These are phyloP conservation scores for Gelatoporia subvermispora DNA, from an alignment of 768 basidiomycete genomes.

Conservation along the genomic window DNA sequence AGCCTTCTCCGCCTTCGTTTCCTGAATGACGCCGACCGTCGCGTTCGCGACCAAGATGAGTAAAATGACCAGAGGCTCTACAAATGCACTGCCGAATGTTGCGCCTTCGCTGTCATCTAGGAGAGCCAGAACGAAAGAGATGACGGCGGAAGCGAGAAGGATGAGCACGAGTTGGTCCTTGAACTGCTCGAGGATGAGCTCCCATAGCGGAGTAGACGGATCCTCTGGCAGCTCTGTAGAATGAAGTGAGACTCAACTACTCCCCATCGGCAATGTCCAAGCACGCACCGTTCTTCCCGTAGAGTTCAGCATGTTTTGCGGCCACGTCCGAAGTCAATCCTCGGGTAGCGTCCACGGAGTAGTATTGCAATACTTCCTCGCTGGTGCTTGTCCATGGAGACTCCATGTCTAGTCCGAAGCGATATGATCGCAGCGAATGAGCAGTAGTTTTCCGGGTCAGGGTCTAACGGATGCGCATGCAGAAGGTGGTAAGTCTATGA, in stretches of 20 bases:
- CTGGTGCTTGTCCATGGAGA: slow-evolving; percentile 76
- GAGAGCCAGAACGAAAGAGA: slow-evolving; percentile 89
- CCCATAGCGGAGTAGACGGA: slow-evolving; percentile 85
- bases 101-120: slow-evolving; percentile 74
- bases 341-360: slow-evolving; percentile 51
- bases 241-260: not conserved
- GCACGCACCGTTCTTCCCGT: slow-evolving; percentile 78
- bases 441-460: not conserved
- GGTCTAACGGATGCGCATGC: slow-evolving; percentile 8
- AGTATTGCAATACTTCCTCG: slow-evolving; percentile 67
- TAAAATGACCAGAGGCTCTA: slow-evolving; percentile 92
- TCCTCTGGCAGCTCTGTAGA: slow-evolving; percentile 85
- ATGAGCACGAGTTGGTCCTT: slow-evolving; percentile 98
- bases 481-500: slow-evolving; percentile 7
- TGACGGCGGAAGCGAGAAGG: slow-evolving; percentile 85
- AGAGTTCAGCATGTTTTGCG: slow-evolving; percentile 66
- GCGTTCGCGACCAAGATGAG: slow-evolving; percentile 96
- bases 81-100: slow-evolving; percentile 77
- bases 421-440: not conserved
- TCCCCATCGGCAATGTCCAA: slow-evolving; percentile 1
- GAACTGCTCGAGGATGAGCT: slow-evolving; percentile 97
- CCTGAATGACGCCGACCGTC: slow-evolving; percentile 95
- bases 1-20: slow-evolving; percentile 92
- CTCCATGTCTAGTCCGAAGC: slow-evolving; percentile 38
- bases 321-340: slow-evolving; percentile 70